These are phyloP conservation scores for Porphyrellus cyaneotinctus DNA, from an alignment of 768 basidiomycete genomes.

Conservation along the genomic window DNA sequence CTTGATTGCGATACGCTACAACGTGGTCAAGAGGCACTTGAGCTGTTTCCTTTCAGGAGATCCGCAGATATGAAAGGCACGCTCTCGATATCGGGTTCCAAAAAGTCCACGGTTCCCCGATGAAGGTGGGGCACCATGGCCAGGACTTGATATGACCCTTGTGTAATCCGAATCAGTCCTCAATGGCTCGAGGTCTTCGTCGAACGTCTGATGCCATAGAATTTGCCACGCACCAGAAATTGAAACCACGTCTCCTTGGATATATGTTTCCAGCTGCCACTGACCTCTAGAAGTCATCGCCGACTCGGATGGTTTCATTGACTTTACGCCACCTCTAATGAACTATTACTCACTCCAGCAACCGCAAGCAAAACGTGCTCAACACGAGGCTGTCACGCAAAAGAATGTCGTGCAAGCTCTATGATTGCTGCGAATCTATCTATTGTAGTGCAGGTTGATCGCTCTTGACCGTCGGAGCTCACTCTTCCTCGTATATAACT, in stretches of 20 bases:
- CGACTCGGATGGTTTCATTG: conserved; percentile 7
- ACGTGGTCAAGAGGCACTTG: background rate
- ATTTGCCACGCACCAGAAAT: background rate
- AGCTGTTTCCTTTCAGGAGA: background rate
- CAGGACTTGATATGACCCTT: conserved; percentile 2
- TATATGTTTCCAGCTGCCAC: background rate
- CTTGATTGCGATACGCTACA: too few species aligned
- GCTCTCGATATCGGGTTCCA: background rate
- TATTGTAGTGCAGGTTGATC: conserved; percentile 18
- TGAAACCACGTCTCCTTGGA: background rate
- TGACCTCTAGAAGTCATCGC: background rate
- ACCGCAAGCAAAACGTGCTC: conserved; percentile 33
- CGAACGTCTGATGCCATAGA: background rate
- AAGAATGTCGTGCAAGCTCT: conserved; percentile 18
- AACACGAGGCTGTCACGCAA: conserved; percentile 28
- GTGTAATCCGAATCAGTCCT: conserved; percentile 5
- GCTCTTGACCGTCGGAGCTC: conserved; percentile 23
- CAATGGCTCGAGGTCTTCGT: background rate
- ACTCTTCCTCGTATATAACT: conserved; percentile 27
- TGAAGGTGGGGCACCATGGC: background rate
- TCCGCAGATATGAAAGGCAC: conserved; percentile 16
- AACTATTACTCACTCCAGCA: conserved; percentile 27
- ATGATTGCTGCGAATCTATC: conserved; percentile 25
- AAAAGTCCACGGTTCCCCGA: background rate
- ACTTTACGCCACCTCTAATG: conserved; percentile 19